Base-by-base conservation (phyloP, 768 basidiomycete species). In the Boletus barrowsii region DNA sequence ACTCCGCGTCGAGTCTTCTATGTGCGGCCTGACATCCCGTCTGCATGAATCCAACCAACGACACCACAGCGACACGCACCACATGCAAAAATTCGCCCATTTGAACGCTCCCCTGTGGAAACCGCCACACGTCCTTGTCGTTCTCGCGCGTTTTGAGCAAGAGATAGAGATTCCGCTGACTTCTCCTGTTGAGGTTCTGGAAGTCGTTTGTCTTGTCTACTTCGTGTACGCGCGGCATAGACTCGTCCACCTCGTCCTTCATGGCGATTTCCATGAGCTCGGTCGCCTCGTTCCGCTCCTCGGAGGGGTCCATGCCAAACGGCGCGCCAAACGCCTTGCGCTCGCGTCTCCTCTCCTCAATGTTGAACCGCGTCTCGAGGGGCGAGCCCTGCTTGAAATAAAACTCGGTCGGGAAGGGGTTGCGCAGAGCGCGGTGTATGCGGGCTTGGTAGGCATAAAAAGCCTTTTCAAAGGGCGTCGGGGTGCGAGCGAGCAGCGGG, bases 341-440 rank as follows among this genome's bases (percentile, higher is more conserved):
- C 63, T 94, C 92, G 47, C 89, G 81, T 55, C 78, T 75, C 43
- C 82, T 80, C 64, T 94, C 88, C 66, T 93, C 88, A 47, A 83
- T 70, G 45, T 79, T 84, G 72, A 93, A 96, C 37, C 88, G 81
- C 14, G 84, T 83, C 68, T 94, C 88, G 30, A 94, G 80, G 15
- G 90, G 77, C 0, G 93, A 90, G 10, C 94, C 94, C 47, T 86
- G 86, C 72, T 93, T 93, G 80, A 96, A 96, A 75, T 95, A 98
- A 72, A 96, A 93, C 44, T 93, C 86, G 54, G 83, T 77, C 17
- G 94, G 90, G 68, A 93, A 86, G 1, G 94, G 94, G 61, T 92
- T 91, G 68, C 88, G 87, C 45, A 98, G 74, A 3, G 93, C 87
- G 60, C 90, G 87, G 63, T 85, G 82, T 65, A 98, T 82, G 41